Evolutionary conservation across 2,329 filamentous ascomycete species (phyloP).

Genomic region (Pseudodiploospora longispora): DNA sequence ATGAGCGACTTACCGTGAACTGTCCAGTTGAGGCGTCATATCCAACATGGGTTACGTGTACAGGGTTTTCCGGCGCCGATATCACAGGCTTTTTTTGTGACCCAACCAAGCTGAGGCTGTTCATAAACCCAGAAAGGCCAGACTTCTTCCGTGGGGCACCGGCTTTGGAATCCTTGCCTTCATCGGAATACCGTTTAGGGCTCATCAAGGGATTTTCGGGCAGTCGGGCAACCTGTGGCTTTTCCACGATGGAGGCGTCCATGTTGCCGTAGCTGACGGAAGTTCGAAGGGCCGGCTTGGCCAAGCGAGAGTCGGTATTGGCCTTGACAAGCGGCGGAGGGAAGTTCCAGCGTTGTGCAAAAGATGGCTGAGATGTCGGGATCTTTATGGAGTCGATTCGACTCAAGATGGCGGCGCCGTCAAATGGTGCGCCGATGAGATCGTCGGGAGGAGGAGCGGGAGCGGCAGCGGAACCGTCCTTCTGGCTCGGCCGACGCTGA

Average conservation of each 20-base stretch:
- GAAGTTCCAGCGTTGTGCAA: constrained; percentile 20
- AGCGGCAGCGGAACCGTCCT: constrained; percentile 24
- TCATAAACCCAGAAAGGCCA: constrained; percentile 82
- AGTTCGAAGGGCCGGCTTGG: constrained; percentile 50
- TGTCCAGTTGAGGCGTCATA: constrained; percentile 95
- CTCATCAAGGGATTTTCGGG: constrained; percentile 38
- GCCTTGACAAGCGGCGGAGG: constrained; percentile 37
- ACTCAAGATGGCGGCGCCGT: constrained; percentile 53
- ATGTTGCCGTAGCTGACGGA: constrained; percentile 47
- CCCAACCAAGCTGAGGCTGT: constrained; percentile 57
- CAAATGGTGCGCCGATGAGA: constrained; percentile 57
- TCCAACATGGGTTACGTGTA: constrained; percentile 95
- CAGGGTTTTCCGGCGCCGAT: constrained; percentile 94
- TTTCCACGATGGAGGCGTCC: constrained; percentile 31
- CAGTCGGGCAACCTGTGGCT: constrained; percentile 22
- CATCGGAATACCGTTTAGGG: constrained; percentile 73
- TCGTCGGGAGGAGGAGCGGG: constrained; percentile 33
- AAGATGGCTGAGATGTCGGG: constrained; percentile 22
- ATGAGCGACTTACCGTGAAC: constrained; percentile 66
- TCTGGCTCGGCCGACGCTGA: constrained; percentile 8
- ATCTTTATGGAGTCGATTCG: constrained; percentile 47
- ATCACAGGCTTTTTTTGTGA: constrained; percentile 88
- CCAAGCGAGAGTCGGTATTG: constrained; percentile 43
- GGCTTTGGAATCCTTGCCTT: constrained; percentile 56
- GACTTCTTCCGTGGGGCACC: constrained; percentile 71